Evolutionary conservation across 805 yeast genomes (phyloP).

Genomic region (Saccharomycopsis amapae): DNA sequence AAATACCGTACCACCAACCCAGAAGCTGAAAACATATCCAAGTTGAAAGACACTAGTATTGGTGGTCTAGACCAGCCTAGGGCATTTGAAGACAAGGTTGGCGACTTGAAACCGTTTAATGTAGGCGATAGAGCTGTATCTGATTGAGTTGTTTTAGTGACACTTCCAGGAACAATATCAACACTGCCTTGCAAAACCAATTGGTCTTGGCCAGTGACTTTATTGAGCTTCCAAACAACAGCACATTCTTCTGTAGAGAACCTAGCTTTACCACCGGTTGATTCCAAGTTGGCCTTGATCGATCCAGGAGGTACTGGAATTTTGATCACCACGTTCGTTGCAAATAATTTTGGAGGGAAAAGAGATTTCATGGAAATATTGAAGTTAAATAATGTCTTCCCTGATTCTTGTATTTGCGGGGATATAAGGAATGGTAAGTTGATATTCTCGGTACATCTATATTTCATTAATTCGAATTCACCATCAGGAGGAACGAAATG

Average conservation of each 20-base stretch:
- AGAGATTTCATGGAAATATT: slow-evolving; percentile 56
- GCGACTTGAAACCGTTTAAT: slow-evolving; percentile 4
- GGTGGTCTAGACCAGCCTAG: slow-evolving; percentile 65
- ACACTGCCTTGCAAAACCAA: slow-evolving; percentile 44
- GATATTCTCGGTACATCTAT: slow-evolving; percentile 51
- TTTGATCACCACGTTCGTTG: slow-evolving; percentile 54
- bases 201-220: slow-evolving; percentile 62
- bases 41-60: slow-evolving; percentile 56
- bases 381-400: slow-evolving; percentile 43
- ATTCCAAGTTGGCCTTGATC: slow-evolving; percentile 38
- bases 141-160: slow-evolving; percentile 20
- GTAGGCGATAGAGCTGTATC: slow-evolving; percentile 7
- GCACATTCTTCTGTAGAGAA: slow-evolving; percentile 58
- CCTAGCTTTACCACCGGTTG: slow-evolving; percentile 60
- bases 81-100: slow-evolving; percentile 1
- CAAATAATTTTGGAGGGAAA: slow-evolving; percentile 50
- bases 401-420: slow-evolving; percentile 46
- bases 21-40: slow-evolving; percentile 70
- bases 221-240: slow-evolving; percentile 63
- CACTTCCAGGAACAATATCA: slow-evolving; percentile 36
- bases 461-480: slow-evolving; percentile 73
- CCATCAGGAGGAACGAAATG: slow-evolving; percentile 86
- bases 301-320: slow-evolving; percentile 67
- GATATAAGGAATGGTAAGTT: slow-evolving; percentile 64
- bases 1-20: slow-evolving; percentile 70